Base-by-base conservation (phyloP, 257 asterid genomes). In the Nemophila menziesii region DNA sequence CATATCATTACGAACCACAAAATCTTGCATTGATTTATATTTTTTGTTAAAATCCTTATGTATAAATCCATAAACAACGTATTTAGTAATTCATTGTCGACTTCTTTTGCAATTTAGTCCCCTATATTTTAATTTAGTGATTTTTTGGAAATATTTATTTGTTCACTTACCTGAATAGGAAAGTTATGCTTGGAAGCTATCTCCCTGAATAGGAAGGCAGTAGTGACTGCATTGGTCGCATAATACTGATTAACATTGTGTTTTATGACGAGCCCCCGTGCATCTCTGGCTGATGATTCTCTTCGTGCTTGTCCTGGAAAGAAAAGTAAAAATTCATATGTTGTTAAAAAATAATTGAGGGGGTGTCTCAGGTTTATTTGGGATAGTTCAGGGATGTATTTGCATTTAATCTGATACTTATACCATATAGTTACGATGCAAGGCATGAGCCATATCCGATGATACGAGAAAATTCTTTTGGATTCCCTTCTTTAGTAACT, bases 371-470 rank as follows among this genome's bases (percentile, higher is more conserved):
- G n/a, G n/a, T n/a, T n/a, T n/a, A n/a, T n/a, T n/a, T n/a, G n/a
- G n/a, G n/a, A n/a, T n/a, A n/a, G n/a, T n/a, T n/a, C n/a, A n/a
- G n/a, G 1, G 11, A 20, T n/a, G n/a, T n/a, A n/a, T n/a, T n/a
- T n/a, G n/a, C n/a, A n/a, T n/a, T n/a, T n/a, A n/a, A n/a, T 16
- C 37, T 19, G n/a, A n/a, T n/a, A n/a, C n/a, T n/a, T 57, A n/a
- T 73, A 90, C 96, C 89, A 74, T 67, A 51, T 81, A 90, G 62
- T 90, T 85, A 13, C 96, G 99, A 66, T 85, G 99, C 68, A 90
- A 58, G 39, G 94, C 96, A 60, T 90, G 99, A 21, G 99, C 99
- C 99, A 90, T 90, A 63, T 90, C 99, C 43, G 99, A 96, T 16
- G 99, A 90, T 13, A 90, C 86, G 20, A 90, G 69, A 56, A 85